Percentiles rank a stretch among this genome's conserved stretches.
Evolutionary conservation across 192 early-diverging fungal species (phyloP).

Genomic region (Dissophora globulifera): DNA sequence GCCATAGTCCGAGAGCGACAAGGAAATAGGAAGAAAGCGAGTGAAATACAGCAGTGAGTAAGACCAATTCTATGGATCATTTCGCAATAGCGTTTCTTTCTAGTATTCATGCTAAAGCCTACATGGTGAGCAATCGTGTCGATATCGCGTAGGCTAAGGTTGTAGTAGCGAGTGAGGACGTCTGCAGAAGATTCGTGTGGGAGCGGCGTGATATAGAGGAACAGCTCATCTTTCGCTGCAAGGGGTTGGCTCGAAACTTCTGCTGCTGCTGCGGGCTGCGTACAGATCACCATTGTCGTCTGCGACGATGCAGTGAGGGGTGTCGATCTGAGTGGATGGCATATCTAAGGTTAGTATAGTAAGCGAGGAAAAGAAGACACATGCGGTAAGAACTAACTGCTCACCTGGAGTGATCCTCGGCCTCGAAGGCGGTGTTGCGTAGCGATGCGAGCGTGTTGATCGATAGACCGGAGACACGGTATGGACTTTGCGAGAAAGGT

Average conservation of each 20-base stretch:
- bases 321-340: background rate
- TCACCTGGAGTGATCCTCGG: background rate
- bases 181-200: conserved; percentile 34
- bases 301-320: conserved; percentile 14
- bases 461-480: background rate
- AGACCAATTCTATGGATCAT: no score
- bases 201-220: conserved; percentile 20
- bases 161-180: conserved; percentile 18
- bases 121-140: conserved; percentile 33
- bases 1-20: no score
- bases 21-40: no score
- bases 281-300: conserved; percentile 7
- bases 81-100: no score
- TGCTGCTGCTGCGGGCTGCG: background rate
- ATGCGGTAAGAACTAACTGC: background rate
- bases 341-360: background rate
- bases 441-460: background rate
- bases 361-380: background rate
- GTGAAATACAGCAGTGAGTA: no score
- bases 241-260: background rate
- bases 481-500: conserved; percentile 40
- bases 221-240: conserved; percentile 13
- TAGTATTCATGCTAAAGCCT: no score
- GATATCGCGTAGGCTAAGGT: conserved; percentile 26
- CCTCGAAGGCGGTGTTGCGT: background rate